These are phyloP conservation scores for Clohesyomyces aquaticus DNA, from an alignment of 495 filamentous ascomycete genomes.

Conservation along the genomic window DNA sequence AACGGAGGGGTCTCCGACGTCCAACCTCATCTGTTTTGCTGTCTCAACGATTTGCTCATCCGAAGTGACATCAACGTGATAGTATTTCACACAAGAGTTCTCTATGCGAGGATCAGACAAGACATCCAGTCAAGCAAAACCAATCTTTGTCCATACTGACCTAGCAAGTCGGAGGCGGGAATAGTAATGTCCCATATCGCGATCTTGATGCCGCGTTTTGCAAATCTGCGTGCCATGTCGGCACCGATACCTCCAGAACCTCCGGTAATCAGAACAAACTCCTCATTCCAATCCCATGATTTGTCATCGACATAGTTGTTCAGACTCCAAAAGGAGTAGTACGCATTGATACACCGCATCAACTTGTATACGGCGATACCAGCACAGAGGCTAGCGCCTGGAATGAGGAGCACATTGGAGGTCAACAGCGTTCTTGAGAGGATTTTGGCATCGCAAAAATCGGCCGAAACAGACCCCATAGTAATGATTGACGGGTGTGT, in stretches of 20 bases:
- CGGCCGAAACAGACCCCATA: neutral
- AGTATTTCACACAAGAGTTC: conserved; percentile 42
- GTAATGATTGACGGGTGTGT: neutral
- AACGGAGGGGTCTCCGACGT: conserved; percentile 53
- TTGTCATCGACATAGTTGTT: conserved; percentile 53
- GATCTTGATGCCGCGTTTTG: conserved; percentile 52
- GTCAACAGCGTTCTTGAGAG: neutral
- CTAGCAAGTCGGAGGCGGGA: neutral
- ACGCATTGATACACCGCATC: conserved; percentile 42
- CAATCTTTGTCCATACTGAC: neutral
- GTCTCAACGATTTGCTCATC: conserved; percentile 49
- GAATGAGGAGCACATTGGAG: neutral
- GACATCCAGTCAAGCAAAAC: neutral
- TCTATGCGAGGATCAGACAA: conserved; percentile 3
- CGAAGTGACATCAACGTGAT: conserved; percentile 58
- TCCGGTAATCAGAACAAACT: conserved; percentile 61
- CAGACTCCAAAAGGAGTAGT: conserved; percentile 48
- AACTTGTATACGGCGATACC: neutral
- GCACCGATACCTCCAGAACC: conserved; percentile 61
- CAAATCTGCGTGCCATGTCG: conserved; percentile 52
- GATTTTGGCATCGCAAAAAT: neutral
- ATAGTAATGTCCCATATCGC: conserved; percentile 43
- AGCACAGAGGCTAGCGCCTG: neutral
- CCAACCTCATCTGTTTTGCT: conserved; percentile 46
- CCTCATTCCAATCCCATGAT: conserved; percentile 48